Evolutionary conservation across 495 filamentous ascomycete species (phyloP).

Genomic region (Umbilicaria muhlenbergii): DNA sequence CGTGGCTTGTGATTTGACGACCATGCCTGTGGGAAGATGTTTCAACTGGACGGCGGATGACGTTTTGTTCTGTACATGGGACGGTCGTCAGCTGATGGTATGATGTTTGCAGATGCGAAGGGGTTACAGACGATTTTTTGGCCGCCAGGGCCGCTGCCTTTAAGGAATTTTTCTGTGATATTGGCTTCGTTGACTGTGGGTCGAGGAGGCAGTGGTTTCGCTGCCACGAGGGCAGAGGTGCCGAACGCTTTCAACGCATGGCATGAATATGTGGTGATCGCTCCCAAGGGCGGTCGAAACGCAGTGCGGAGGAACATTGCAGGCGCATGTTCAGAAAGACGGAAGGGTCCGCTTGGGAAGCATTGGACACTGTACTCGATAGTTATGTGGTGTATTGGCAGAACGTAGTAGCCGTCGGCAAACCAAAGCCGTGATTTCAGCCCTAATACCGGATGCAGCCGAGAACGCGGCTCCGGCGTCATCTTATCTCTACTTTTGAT

Average conservation of each 20-base stretch:
- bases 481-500: no score
- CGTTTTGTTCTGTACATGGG: constrained; percentile 71
- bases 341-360: no score
- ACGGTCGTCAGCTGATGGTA: not conserved
- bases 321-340: not conserved
- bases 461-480: no score
- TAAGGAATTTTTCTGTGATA: constrained; percentile 71
- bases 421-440: no score
- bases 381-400: no score
- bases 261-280: not conserved
- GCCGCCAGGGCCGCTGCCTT: constrained; percentile 83
- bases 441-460: no score
- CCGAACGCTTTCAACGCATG: constrained; percentile 11
- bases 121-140: constrained; percentile 61
- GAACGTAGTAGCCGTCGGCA: no score
- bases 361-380: no score
- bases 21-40: constrained; percentile 75
- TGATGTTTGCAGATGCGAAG: not conserved
- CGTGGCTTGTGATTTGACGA: constrained; percentile 85
- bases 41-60: constrained; percentile 86
- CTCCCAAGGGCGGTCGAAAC: not conserved
- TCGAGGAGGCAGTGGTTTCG: constrained; percentile 57
- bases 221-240: constrained; percentile 11
- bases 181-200: constrained; percentile 61
- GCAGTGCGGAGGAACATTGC: not conserved